These are phyloP conservation scores for Quercus rubra DNA, from an alignment of 306 rosid species.

Conservation along the genomic window DNA sequence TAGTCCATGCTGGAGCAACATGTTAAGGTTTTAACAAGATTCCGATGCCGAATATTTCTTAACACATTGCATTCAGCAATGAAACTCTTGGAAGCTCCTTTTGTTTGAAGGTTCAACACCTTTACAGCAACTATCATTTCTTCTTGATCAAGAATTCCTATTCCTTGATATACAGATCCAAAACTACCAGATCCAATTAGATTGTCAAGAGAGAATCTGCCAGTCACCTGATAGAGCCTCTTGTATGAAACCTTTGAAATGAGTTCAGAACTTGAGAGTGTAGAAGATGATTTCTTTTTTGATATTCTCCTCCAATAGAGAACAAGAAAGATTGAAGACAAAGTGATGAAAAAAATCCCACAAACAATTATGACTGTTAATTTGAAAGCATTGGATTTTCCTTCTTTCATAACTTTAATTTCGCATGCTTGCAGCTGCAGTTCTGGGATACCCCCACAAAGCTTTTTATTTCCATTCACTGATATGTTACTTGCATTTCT, in stretches of 20 bases:
- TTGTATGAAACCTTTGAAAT: conserved; percentile 17
- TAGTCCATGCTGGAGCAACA: conserved; percentile 23
- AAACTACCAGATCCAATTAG: conserved; percentile 18
- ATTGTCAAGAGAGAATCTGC: conserved; percentile 11
- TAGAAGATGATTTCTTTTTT: background rate
- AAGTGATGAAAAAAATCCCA: conserved; percentile 6
- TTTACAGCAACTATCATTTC: conserved; percentile 25
- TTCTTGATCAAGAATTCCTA: conserved; percentile 9
- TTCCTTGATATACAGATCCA: conserved; percentile 18
- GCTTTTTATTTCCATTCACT: conserved; percentile 6
- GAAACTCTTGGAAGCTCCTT: conserved; percentile 30
- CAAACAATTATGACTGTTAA: background rate
- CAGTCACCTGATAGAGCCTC: conserved; percentile 7
- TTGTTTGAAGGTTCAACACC: conserved; percentile 26
- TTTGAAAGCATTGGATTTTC: conserved; percentile 6
- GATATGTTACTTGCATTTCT: conserved; percentile 11
- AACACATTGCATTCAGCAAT: conserved; percentile 15
- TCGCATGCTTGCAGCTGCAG: background rate
- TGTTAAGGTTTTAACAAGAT: conserved; percentile 25
- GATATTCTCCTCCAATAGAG: background rate
- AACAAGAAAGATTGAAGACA: background rate
- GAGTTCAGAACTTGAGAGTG: background rate
- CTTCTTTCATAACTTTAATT: background rate
- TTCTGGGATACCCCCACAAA: conserved; percentile 13
- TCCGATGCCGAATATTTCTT: conserved; percentile 20